These are phyloP conservation scores for Sporisorium graminicola DNA, from an alignment of 1,284 basidiomycete species.

Conservation along the genomic window DNA sequence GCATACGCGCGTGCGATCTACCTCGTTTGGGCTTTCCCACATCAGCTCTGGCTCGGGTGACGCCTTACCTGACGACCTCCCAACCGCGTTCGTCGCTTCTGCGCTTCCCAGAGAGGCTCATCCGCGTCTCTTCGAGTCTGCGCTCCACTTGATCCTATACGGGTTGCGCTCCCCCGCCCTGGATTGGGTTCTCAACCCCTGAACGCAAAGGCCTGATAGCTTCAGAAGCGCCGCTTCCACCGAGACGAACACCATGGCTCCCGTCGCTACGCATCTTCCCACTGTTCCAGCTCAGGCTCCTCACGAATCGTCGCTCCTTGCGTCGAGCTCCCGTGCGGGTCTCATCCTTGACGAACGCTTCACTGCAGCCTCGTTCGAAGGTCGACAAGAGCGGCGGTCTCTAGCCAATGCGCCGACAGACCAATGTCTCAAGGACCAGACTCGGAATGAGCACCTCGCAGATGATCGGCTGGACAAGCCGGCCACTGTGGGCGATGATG, in stretches of 20 bases:
- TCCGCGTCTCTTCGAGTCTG: not conserved
- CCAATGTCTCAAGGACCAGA: not conserved
- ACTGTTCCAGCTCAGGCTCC: not conserved
- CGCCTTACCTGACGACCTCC: not conserved
- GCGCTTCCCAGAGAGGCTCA: not conserved
- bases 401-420: not conserved
- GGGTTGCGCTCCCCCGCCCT: not conserved
- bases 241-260: constrained; percentile 4
- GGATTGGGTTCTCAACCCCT: not conserved
- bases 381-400: not conserved
- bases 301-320: not conserved
- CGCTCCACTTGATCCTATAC: not conserved
- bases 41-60: not conserved
- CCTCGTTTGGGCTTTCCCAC: not conserved
- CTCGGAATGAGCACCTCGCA: not conserved
- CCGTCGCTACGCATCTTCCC: constrained; percentile 29
- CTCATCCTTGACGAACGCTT: not conserved
- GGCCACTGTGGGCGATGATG: not conserved
- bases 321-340: not conserved
- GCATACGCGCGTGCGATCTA: not conserved
- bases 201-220: not conserved
- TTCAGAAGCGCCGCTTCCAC: not conserved
- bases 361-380: not conserved
- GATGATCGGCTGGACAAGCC: not conserved
- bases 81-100: not conserved